Conservation (phyloP, 257 asterid genomes). For the Solanum etuberosum region DNA sequence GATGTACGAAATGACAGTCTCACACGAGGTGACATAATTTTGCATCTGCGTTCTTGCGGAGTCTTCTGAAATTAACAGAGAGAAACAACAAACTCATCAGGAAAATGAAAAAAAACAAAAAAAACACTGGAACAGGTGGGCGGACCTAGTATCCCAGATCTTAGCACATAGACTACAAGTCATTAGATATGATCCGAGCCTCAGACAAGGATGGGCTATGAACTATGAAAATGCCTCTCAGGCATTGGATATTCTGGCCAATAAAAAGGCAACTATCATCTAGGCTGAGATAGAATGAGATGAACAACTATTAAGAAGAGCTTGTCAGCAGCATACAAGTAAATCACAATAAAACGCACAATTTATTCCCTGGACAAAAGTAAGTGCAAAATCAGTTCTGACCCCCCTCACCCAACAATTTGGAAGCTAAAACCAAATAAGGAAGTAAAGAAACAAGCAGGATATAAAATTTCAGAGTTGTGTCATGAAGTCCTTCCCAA, state of each 20-base stretch:
- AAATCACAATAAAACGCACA: background rate
- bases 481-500: background rate
- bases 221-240: background rate
- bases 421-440: background rate
- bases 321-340: background rate
- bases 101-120: background rate
- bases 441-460: background rate
- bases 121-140: background rate
- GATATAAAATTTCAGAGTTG: background rate
- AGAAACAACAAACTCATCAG: background rate
- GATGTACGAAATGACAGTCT: conserved; percentile 38
- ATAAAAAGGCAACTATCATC: background rate
- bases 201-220: background rate
- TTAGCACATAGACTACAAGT: background rate
- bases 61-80: conserved; percentile 31
- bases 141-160: background rate
- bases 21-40: conserved; percentile 40
- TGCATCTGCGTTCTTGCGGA: conserved; percentile 74
- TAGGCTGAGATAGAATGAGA: background rate
- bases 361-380: background rate
- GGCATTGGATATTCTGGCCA: background rate
- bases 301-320: background rate
- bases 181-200: background rate
- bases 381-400: background rate
- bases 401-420: background rate